A percentile compares a stretch with the other conserved stretches of the same genome.
These are phyloP conservation scores for Botryotinia convoluta DNA, from an alignment of 2,329 filamentous ascomycete species.

Conservation along the genomic window DNA sequence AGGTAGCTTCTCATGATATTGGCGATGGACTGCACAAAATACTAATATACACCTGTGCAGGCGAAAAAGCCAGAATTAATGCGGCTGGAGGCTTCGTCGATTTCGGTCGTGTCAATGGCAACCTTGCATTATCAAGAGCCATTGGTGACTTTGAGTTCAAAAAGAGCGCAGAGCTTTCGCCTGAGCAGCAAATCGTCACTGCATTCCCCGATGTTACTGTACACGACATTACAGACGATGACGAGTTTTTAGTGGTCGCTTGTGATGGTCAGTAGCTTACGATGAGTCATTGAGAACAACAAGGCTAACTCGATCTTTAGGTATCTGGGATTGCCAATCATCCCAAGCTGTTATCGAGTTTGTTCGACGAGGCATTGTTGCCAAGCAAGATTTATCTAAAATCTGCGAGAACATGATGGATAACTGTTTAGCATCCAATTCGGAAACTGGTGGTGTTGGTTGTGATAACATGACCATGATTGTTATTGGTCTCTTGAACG, in stretches of 20 bases:
- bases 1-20: conserved; percentile 50
- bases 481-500: conserved; percentile 82
- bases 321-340: conserved; percentile 99
- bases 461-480: conserved; percentile 99
- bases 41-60: conserved; percentile 46
- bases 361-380: conserved; percentile 90
- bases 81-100: conserved; percentile 97
- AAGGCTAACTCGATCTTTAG: conserved; percentile 48
- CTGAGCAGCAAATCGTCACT: conserved; percentile 98
- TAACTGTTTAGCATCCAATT: conserved; percentile 97
- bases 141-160: conserved; percentile 99
- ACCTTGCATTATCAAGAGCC: conserved; percentile 91
- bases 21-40: conserved; percentile 26
- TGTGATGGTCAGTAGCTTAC: conserved; percentile 70
- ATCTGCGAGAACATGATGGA: conserved; percentile 99
- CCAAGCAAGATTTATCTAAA: conserved; percentile 88
- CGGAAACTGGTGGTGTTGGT: conserved; percentile 93
- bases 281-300: not conserved
- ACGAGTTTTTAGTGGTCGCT: conserved; percentile 91
- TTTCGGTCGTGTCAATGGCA: conserved; percentile 97
- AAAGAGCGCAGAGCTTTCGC: conserved; percentile 93
- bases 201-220: conserved; percentile 92
- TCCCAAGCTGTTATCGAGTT: conserved; percentile 98
- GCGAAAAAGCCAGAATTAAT: conserved; percentile 92
- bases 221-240: conserved; percentile 87